phyloP scores from a whole-genome alignment of 768 basidiomycete species.

The Suillus alpinus region DNA sequence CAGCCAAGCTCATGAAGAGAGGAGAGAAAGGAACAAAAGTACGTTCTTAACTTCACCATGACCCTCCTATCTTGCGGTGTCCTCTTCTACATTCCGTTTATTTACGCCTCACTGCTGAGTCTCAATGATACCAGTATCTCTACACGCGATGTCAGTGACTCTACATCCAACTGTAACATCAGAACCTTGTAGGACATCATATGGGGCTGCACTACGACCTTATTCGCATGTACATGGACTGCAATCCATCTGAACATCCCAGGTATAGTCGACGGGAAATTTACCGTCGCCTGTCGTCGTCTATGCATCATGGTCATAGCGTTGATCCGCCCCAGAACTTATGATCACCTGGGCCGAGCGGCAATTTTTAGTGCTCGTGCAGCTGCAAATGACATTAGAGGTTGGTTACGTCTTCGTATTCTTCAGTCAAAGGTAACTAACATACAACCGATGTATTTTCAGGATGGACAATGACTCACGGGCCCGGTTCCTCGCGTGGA shows the following conservation, averaged over 20 bases:
- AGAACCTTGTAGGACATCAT: slow-evolving; percentile 34
- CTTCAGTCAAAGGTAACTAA: background rate
- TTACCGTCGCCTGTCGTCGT: background rate
- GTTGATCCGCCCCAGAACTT: slow-evolving; percentile 29
- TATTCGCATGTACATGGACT: slow-evolving; percentile 31
- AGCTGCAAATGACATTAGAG: background rate
- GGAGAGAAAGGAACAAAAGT: background rate
- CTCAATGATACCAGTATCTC: background rate
- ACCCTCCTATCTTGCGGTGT: background rate
- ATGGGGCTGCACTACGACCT: slow-evolving; percentile 25
- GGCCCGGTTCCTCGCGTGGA: slow-evolving; percentile 15
- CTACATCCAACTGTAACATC: background rate
- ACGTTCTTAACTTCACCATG: background rate
- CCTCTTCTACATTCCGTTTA: background rate
- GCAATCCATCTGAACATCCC: slow-evolving; percentile 31
- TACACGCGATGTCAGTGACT: background rate
- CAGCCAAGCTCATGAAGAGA: background rate
- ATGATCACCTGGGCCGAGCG: slow-evolving; percentile 24
- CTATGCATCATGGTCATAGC: slow-evolving; percentile 18
- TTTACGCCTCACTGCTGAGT: background rate
- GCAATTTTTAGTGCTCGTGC: slow-evolving; percentile 20
- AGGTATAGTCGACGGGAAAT: slow-evolving; percentile 8
- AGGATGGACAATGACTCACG: slow-evolving; percentile 12
- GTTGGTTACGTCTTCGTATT: background rate
- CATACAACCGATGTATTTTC: background rate